These are phyloP conservation scores for Daldinia childiae DNA, from an alignment of 495 filamentous ascomycete genomes.

Conservation along the genomic window DNA sequence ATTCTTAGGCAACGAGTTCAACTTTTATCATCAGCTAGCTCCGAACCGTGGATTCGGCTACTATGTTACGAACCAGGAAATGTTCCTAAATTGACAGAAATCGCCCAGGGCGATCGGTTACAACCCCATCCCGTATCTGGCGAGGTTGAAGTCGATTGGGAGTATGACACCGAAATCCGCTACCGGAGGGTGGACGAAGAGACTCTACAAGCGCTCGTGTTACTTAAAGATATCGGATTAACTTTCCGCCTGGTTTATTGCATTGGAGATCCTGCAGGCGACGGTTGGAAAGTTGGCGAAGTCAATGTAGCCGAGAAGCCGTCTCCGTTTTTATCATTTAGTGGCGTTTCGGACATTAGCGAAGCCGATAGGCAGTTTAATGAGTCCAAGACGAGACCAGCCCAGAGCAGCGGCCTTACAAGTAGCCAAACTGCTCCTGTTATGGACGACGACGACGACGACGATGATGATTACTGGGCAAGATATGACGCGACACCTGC, in stretches of 20 bases:
- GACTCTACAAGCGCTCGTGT: slow-evolving; percentile 77
- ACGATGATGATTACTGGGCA: slow-evolving; percentile 93
- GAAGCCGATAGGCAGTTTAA: slow-evolving; percentile 58
- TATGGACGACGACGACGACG: slow-evolving; percentile 63
- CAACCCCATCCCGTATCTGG: slow-evolving; percentile 93
- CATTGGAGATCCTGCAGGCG: slow-evolving; percentile 69
- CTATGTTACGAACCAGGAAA: slow-evolving; percentile 82
- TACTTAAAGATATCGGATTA: slow-evolving; percentile 64
- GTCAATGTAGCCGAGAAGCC: slow-evolving; percentile 66
- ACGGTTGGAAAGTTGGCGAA: slow-evolving; percentile 87
- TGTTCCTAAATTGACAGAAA: slow-evolving; percentile 70
- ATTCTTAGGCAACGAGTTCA: slow-evolving; percentile 90
- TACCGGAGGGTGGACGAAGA: slow-evolving; percentile 86
- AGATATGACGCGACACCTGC: slow-evolving; percentile 88
- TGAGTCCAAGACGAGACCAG: slow-evolving; percentile 39
- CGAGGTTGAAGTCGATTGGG: slow-evolving; percentile 80
- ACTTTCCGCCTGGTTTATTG: slow-evolving; percentile 63
- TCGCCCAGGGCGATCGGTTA: slow-evolving; percentile 73
- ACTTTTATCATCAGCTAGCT: slow-evolving; percentile 69
- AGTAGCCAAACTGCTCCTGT: slow-evolving; percentile 35
- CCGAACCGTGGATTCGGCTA: slow-evolving; percentile 87
- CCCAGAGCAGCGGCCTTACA: slow-evolving; percentile 25
- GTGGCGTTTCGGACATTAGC: slow-evolving; percentile 50
- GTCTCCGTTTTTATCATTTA: slow-evolving; percentile 53
- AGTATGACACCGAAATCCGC: slow-evolving; percentile 66